Evolutionary conservation across 2,329 filamentous ascomycete genomes (phyloP).

Genomic region (Fusarium sp.): DNA sequence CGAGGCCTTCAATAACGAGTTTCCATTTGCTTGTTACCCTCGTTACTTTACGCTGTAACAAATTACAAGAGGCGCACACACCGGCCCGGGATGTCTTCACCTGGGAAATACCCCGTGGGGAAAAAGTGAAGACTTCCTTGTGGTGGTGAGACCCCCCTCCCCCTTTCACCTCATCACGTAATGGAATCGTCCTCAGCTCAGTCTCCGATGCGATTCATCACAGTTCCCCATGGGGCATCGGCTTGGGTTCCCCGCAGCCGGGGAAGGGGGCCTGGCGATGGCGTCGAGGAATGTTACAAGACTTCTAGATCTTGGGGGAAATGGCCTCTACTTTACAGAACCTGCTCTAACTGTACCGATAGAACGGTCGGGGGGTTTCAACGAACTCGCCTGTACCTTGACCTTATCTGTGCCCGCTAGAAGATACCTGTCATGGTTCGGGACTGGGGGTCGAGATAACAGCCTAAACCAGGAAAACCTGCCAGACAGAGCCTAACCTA

Average conservation of each 20-base stretch:
- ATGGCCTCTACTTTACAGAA: not conserved
- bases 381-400: not conserved
- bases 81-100: conserved; percentile 23
- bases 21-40: not conserved
- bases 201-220: conserved; percentile 3
- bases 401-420: not conserved
- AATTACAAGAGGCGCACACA: not conserved
- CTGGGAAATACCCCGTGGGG: conserved; percentile 27
- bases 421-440: not conserved
- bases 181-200: conserved; percentile 17
- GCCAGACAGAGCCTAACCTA: conserved; percentile 6
- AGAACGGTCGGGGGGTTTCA: not conserved
- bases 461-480: conserved; percentile 17
- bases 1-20: not conserved
- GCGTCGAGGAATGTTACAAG: not conserved
- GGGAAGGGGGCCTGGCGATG: not conserved
- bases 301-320: not conserved
- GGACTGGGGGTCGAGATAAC: conserved; percentile 33
- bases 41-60: not conserved
- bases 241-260: conserved; percentile 25
- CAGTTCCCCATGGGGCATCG: conserved; percentile 31
- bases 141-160: not conserved
- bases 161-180: conserved; percentile 29
- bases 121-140: not conserved
- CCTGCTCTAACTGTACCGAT: not conserved